phyloP scores from a whole-genome alignment of 2,329 filamentous ascomycete genomes.

The Didymella segeticola region DNA sequence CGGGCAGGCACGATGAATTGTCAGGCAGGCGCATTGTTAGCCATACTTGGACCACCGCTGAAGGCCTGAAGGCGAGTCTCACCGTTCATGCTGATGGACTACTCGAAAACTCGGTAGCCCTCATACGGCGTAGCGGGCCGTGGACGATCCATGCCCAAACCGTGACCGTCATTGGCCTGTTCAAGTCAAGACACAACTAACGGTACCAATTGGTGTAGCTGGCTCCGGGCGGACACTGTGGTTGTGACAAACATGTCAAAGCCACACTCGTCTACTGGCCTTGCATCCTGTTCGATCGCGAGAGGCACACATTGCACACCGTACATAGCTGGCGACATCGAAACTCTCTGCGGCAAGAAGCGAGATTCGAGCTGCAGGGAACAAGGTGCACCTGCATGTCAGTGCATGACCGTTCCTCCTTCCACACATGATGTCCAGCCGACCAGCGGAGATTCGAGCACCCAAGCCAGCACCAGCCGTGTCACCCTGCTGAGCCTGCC shows the following conservation, averaged over 20 bases:
- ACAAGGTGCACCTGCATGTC: constrained; percentile 30
- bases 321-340: constrained; percentile 3
- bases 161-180: no score
- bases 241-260: neutral
- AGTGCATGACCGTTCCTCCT: constrained; percentile 38
- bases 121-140: constrained; percentile 17
- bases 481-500: constrained; percentile 24
- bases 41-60: constrained; percentile 4
- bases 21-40: constrained; percentile 4
- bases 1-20: constrained; percentile 3
- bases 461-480: constrained; percentile 25
- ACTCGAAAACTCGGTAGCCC: constrained; percentile 3
- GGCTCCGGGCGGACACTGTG: neutral
- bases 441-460: constrained; percentile 9
- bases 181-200: neutral
- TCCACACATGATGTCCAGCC: constrained; percentile 14
- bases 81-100: constrained; percentile 12
- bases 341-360: constrained; percentile 25
- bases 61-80: constrained; percentile 12
- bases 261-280: constrained; percentile 4
- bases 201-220: neutral
- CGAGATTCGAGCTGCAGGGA: constrained; percentile 30
- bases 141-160: constrained; percentile 10
- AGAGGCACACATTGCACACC: neutral
- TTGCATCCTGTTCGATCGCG: constrained; percentile 5